A percentile compares a stretch with the other conserved stretches of the same genome.
These are phyloP conservation scores for Chenopodium suecicum DNA, from an alignment of 148 eudicot genomes.

Conservation along the genomic window DNA sequence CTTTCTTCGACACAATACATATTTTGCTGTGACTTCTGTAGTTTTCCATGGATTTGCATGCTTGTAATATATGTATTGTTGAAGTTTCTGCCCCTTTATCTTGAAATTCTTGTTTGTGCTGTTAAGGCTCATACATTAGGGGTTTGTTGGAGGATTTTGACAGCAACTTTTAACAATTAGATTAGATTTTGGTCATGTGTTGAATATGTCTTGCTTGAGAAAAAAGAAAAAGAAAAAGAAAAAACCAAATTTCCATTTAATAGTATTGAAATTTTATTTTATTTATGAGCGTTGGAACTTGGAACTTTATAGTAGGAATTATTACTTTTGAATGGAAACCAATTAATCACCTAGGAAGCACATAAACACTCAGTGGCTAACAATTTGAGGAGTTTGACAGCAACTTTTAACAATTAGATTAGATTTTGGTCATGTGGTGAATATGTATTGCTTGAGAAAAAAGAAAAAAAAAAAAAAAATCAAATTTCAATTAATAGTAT, in stretches of 20 bases:
- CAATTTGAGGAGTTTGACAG: not conserved
- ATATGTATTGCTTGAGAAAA: not conserved
- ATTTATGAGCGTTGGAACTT: not conserved
- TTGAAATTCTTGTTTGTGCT: not conserved
- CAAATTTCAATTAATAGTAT: not conserved
- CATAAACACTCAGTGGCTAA: too few species aligned
- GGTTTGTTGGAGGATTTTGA: not conserved
- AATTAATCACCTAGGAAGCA: not conserved
- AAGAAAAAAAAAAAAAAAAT: not conserved
- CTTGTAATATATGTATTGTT: not conserved
- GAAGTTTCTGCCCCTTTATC: not conserved
- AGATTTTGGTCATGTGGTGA: not conserved
- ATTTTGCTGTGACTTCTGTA: not conserved
- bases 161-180: not conserved
- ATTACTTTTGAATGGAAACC: not conserved
- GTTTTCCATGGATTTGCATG: not conserved
- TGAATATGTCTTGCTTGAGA: not conserved
- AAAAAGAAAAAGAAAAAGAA: too few species aligned
- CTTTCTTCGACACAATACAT: constrained; percentile 12
- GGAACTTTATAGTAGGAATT: not conserved
- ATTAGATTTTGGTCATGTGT: not conserved
- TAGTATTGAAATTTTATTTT: not conserved
- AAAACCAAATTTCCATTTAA: not conserved
- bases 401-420: not conserved
- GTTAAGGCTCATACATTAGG: not conserved